Evolutionary conservation across 768 basidiomycete species (phyloP), one percentile per base, ranked within the genome.

Genomic region (Xanthoconium stramineum): DNA sequence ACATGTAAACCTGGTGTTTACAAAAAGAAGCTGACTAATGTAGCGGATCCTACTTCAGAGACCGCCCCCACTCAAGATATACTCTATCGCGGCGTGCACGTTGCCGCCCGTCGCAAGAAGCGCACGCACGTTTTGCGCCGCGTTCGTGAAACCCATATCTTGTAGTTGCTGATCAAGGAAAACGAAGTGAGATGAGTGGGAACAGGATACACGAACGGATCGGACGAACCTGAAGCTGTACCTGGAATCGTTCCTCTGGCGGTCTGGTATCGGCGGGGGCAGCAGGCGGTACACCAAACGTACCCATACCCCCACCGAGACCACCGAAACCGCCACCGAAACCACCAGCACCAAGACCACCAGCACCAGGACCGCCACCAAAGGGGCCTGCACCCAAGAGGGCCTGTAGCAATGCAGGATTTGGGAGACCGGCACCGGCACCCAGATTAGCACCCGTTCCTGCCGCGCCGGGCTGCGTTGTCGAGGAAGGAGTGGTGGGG

Each of bases 61-160:
- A 32, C 91, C 91, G 7, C 91, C 89, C 0, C 91, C 93, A 40
- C 78, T 71, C 54, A 98, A 79, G 61, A 98, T 94, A 67, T 96
- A 93, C 73, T 97, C 94, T 63, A 98, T 89, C 45, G 94, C 94
- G 20, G 84, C 80, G 68, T 97, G 84, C 17, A 97, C 91, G 64
- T 94, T 94, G 12, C 95, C 94, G n/a, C 84, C 93, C 0, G 94
- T 94, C 47, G 91, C 93, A 10, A 93, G 79, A 42, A 98, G 76
- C 6, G 96, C 94, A 5, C 94, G 80, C 8, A 98, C 79, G 69
- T 98, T 98, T 79, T 94, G 91, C 40, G 82, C 70, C 9, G 93
- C 93, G 54, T 96, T 94, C 50, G 80, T 83, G 72, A 98, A 92
- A 2, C 93, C 95, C 96, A 98, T 98, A 57, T 89, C 91, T 68